A percentile compares a stretch with the other conserved stretches of the same genome.
phyloP scores from a whole-genome alignment of 306 rosid genomes.

The Vigna unguiculata region DNA sequence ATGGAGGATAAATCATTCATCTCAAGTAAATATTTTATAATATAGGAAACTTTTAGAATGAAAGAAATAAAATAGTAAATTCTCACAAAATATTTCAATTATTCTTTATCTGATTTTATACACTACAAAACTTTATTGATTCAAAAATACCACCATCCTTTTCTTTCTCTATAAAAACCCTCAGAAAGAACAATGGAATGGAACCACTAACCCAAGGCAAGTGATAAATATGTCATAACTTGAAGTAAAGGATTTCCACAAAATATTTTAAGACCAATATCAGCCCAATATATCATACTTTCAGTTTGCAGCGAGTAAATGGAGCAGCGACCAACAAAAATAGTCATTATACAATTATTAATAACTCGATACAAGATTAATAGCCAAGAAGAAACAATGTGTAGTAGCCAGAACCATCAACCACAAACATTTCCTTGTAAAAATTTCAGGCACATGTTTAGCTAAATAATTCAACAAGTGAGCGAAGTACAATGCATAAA shows the following conservation, averaged over 20 bases:
- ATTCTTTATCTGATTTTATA: not conserved
- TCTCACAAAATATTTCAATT: not conserved
- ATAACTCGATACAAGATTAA: not conserved
- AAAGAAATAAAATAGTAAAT: not conserved
- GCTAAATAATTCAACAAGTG: conserved; percentile 10
- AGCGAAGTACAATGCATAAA: conserved; percentile 15
- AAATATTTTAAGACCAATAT: not conserved
- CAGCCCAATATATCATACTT: conserved; percentile 14
- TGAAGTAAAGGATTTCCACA: conserved; percentile 9
- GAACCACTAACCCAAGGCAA: not conserved
- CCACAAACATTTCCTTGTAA: conserved; percentile 7
- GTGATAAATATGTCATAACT: conserved; percentile 16
- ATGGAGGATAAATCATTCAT: not conserved
- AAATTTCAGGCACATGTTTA: conserved; percentile 9
- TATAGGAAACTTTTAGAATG: not conserved
- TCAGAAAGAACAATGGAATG: not conserved
- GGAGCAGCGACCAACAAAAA: not conserved
- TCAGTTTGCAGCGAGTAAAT: not conserved
- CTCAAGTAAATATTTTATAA: not conserved
- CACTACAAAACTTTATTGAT: not conserved
- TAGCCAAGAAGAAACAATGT: conserved; percentile 2
- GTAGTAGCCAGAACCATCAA: conserved; percentile 8
- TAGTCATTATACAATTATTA: not conserved
- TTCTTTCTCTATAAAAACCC: not conserved
- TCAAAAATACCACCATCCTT: not conserved